phyloP scores from a whole-genome alignment of 2,329 filamentous ascomycete species.

The Arthrobotrys iridis region DNA sequence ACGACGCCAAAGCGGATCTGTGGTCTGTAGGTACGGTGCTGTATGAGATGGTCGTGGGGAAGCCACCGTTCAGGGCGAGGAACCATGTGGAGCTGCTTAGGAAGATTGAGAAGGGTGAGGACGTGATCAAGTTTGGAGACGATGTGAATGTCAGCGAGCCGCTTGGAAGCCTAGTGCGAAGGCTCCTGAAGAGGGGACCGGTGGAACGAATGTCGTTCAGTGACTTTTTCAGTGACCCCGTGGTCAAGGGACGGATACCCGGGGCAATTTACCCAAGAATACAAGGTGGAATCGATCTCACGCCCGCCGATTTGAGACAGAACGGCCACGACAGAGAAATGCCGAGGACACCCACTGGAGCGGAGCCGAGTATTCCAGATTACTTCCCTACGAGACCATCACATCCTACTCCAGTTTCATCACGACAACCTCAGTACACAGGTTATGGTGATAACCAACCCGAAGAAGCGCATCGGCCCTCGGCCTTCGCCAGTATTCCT shows the following conservation, averaged over 20 bases:
- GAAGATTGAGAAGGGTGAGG: constrained; percentile 88
- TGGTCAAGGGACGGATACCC: constrained; percentile 80
- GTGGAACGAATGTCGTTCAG: constrained; percentile 86
- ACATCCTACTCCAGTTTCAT: not conserved
- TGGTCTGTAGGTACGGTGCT: constrained; percentile 98
- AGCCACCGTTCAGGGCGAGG: constrained; percentile 86
- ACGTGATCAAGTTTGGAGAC: constrained; percentile 82
- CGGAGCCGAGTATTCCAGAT: constrained; percentile 25
- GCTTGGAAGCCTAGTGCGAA: constrained; percentile 72
- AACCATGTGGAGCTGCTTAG: constrained; percentile 95
- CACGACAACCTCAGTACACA: constrained; percentile 27
- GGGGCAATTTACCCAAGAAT: constrained; percentile 63
- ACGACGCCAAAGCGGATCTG: constrained; percentile 94
- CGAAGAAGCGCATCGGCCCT: constrained; percentile 24
- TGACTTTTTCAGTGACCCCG: constrained; percentile 79
- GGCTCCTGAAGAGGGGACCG: constrained; percentile 83
- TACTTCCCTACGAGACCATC: constrained; percentile 33
- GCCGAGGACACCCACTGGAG: constrained; percentile 22
- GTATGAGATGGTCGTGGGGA: constrained; percentile 93
- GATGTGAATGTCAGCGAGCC: constrained; percentile 73
- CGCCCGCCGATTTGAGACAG: constrained; percentile 46
- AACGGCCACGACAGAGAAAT: constrained; percentile 39
- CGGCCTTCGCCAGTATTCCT: constrained; percentile 13
- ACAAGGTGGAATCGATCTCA: constrained; percentile 42
- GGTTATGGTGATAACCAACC: constrained; percentile 18